phyloP scores from a whole-genome alignment of 352 stramenopile genomes.

The Elongisporangium anandrum region DNA sequence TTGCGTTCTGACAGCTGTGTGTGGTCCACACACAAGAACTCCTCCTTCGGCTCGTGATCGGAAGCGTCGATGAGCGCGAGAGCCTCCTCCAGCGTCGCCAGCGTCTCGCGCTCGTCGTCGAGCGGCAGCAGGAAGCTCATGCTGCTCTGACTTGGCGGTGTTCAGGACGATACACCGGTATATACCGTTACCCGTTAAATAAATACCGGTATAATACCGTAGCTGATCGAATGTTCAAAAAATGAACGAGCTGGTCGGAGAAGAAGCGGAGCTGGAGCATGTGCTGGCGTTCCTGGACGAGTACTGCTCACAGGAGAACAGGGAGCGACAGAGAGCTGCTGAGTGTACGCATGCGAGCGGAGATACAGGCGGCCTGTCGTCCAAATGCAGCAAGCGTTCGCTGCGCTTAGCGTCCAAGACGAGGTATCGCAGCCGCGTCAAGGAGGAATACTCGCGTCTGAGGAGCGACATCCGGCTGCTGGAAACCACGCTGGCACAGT shows the following conservation, averaged over 20 bases:
- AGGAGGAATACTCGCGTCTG: background rate
- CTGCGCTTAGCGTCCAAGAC: background rate
- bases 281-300: background rate
- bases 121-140: background rate
- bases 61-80: background rate
- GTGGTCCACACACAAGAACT: background rate
- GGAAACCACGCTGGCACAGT: background rate
- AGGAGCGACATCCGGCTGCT: background rate
- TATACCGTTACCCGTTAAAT: too few relatives aligned
- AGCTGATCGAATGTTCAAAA: too few relatives aligned
- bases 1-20: background rate
- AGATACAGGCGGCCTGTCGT: too few relatives aligned
- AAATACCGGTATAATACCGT: too few relatives aligned
- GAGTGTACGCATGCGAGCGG: too few relatives aligned
- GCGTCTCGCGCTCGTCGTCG: background rate
- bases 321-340: too few relatives aligned
- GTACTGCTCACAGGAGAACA: background rate
- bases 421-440: background rate
- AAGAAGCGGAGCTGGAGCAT: background rate
- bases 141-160: too few relatives aligned
- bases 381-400: background rate
- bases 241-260: too few relatives aligned
- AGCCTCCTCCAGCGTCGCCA: background rate
- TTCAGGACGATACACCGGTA: too few relatives aligned
- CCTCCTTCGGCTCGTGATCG: background rate